Base-by-base conservation (phyloP, 148 eudicot species). In the Dianthus caryophyllus region DNA sequence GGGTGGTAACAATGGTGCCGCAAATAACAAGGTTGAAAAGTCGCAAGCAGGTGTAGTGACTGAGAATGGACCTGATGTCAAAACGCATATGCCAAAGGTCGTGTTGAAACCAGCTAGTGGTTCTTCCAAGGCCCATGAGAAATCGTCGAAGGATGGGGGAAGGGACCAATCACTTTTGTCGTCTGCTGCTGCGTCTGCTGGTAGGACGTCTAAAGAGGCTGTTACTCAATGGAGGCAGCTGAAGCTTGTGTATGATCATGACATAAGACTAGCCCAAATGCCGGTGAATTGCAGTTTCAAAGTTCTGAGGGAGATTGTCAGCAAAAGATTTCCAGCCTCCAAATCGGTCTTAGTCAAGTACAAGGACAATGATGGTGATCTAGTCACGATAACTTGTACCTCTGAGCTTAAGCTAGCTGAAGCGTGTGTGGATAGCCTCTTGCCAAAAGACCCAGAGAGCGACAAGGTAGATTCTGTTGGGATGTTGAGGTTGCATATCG, bases 171-270 rank as follows among this genome's bases (percentile, higher is more conserved):
- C 50, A n/a, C 38, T 49, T 20, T 57, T 68, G 25, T 69, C 71
- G 2, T 79, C 79, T 16, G 16, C 58, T 25, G 56, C 72, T 3
- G 25, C 68, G 24, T 72, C 75, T 52, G 26, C 48, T 64, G 70
- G 49, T 51, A 48, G 61, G 60, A 67, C 71, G 17, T 59, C 76
- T n/a, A 22, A 47, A 3, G 75, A 69, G 65, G 79, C 55, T 70
- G 63, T 43, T 5, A 56, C 80, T 65, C 76, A 61, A 20, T 84
- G 81, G 78, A 89, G 98, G 77, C 90, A 80, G 21, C 60, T 93
- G 88, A 94, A 94, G 82, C 87, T 94, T 69, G 91, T 90, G 31
- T 94, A 90, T 79, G 97, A 83, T 76, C 91, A 90, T 70, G 98
- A 94, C 75, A 90, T 90, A 63, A 79, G 98, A 73, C 88, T 88